phyloP scores from a whole-genome alignment of 75 land plant species.

The Ceratopteris richardii region DNA sequence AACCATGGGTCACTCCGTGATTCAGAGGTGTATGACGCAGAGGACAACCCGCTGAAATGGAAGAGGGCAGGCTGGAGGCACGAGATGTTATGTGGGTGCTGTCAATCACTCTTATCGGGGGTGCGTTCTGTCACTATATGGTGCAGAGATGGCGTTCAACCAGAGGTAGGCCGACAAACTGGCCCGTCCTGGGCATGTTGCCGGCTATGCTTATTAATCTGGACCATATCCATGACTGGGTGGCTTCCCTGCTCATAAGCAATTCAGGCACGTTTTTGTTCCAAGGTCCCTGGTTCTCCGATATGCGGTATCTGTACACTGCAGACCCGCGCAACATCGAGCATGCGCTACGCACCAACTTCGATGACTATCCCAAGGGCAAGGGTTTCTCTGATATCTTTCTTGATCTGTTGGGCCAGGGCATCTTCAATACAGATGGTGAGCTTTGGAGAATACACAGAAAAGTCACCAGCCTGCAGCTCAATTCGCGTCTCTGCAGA shows the following conservation, averaged over 20 bases:
- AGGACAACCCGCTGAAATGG: too few relatives aligned
- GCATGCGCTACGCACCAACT: slow-evolving; percentile 51
- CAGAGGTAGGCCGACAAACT: slow-evolving; percentile 33
- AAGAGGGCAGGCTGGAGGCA: too few relatives aligned
- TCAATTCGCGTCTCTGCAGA: slow-evolving; percentile 35
- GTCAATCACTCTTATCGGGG: too few relatives aligned
- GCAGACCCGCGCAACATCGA: too few relatives aligned
- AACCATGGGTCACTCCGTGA: too few relatives aligned
- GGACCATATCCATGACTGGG: slow-evolving; percentile 65
- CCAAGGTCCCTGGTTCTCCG: slow-evolving; percentile 38
- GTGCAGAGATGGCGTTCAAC: too few relatives aligned
- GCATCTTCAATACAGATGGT: slow-evolving; percentile 75
- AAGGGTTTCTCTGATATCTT: slow-evolving; percentile 46
- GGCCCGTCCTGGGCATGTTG: slow-evolving; percentile 80
- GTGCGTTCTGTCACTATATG: too few relatives aligned
- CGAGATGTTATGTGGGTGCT: too few relatives aligned
- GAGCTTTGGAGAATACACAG: slow-evolving; percentile 54
- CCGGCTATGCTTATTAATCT: slow-evolving; percentile 56
- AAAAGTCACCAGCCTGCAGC: slow-evolving; percentile 53
- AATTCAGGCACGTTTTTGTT: slow-evolving; percentile 62
- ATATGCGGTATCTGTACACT: slow-evolving; percentile 28
- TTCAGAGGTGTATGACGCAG: too few relatives aligned
- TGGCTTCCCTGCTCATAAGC: slow-evolving; percentile 30
- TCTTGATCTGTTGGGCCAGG: slow-evolving; percentile 63
- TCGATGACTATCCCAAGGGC: slow-evolving; percentile 71